These are phyloP conservation scores for Euphorbia schlechtendalii DNA, from an alignment of 441 rosid genomes.

Conservation along the genomic window DNA sequence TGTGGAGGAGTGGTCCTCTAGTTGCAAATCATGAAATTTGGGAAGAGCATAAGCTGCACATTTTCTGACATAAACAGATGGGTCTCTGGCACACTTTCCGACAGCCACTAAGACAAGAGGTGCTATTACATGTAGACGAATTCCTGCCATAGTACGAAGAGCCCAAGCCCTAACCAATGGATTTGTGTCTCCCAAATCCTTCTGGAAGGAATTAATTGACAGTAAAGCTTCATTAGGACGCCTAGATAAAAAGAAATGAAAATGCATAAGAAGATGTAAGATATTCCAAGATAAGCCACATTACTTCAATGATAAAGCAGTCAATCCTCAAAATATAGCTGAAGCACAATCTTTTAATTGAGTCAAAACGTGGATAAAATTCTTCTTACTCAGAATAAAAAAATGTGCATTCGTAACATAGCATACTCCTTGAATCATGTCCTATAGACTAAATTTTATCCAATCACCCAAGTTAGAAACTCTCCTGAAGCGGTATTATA, in stretches of 20 bases:
- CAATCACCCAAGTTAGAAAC: not conserved
- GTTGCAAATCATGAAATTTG: slow-evolving; percentile 75
- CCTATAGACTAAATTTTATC: too few relatives aligned
- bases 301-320: not conserved
- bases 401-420: not conserved
- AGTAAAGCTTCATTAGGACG: slow-evolving; percentile 95
- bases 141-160: slow-evolving; percentile 94
- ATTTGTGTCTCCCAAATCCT: slow-evolving; percentile 90
- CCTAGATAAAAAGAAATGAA: slow-evolving; percentile 35
- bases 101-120: slow-evolving; percentile 82
- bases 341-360: not conserved
- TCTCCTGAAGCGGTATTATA: not conserved
- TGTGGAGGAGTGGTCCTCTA: slow-evolving; percentile 61
- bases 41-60: slow-evolving; percentile 98
- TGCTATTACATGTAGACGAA: slow-evolving; percentile 77
- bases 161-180: slow-evolving; percentile 97
- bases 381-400: not conserved
- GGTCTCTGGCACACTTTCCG: slow-evolving; percentile 81
- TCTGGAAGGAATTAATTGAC: slow-evolving; percentile 89
- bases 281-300: slow-evolving; percentile 5
- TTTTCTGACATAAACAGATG: slow-evolving; percentile 82
- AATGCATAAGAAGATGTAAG: slow-evolving; percentile 3
- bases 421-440: too few relatives aligned
- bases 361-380: not conserved
- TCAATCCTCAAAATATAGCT: slow-evolving; percentile 6